These are phyloP conservation scores for Tetraselmis chui DNA, from an alignment of 139 green algal genomes.

Conservation along the genomic window DNA sequence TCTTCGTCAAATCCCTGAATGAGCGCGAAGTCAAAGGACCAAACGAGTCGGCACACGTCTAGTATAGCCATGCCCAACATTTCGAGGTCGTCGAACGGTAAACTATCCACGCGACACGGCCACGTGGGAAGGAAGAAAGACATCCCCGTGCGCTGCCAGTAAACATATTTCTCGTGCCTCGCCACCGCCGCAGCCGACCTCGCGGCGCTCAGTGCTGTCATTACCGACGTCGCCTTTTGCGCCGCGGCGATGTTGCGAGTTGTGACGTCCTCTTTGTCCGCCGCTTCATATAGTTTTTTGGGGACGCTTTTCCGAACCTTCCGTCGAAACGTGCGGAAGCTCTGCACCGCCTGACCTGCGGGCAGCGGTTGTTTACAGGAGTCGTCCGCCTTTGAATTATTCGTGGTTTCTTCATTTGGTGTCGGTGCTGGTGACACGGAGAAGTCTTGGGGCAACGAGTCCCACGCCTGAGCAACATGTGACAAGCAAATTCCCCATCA, in stretches of 20 bases:
- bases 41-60: not conserved
- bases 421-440: no score
- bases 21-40: not conserved
- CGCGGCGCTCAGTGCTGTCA: not conserved
- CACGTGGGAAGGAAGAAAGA: not conserved
- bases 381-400: no score
- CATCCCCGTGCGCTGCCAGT: not conserved
- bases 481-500: no score
- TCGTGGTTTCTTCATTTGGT: no score
- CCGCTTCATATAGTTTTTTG: not conserved
- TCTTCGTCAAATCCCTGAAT: not conserved
- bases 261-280: not conserved
- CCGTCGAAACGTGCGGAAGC: not conserved
- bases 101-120: not conserved
- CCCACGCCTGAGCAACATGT: no score
- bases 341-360: not conserved
- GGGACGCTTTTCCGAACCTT: not conserved
- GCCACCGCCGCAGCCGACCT: not conserved
- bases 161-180: not conserved
- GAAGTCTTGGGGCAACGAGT: no score
- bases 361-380: not conserved
- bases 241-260: not conserved
- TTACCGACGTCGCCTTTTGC: not conserved
- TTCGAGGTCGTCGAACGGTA: not conserved
- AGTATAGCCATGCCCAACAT: not conserved